Conservation (phyloP, 306 rosid genomes). For the Cucumis cinereus region DNA sequence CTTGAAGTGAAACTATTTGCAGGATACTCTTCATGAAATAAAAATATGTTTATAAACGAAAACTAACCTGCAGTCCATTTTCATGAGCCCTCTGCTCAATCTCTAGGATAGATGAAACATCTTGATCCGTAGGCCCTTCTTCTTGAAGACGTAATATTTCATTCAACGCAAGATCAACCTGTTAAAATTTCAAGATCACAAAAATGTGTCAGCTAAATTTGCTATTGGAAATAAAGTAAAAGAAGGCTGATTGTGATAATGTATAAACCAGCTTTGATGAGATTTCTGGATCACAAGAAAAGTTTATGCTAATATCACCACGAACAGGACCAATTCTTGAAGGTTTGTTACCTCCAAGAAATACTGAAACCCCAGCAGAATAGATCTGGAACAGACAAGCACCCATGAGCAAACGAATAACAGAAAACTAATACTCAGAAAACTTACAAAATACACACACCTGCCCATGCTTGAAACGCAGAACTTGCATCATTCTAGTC, state of each 20-base stretch:
- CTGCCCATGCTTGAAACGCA: conserved; percentile 93
- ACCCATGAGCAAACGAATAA: conserved; percentile 12
- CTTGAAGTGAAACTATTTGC: not conserved
- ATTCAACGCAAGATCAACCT: conserved; percentile 87
- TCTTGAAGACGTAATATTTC: conserved; percentile 86
- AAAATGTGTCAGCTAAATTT: not conserved
- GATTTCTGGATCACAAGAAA: conserved; percentile 91
- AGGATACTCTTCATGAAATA: not conserved
- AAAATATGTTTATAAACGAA: not conserved
- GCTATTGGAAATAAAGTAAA: conserved; percentile 8
- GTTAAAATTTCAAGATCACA: conserved; percentile 18
- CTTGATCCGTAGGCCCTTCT: conserved; percentile 82
- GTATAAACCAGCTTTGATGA: conserved; percentile 61
- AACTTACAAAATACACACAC: conserved; percentile 22
- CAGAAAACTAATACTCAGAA: conserved; percentile 7
- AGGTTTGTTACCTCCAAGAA: conserved; percentile 94
- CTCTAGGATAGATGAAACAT: conserved; percentile 73
- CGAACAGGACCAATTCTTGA: conserved; percentile 72
- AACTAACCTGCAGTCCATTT: conserved; percentile 84
- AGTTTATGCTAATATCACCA: conserved; percentile 81
- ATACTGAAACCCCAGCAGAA: conserved; percentile 75
- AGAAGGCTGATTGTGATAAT: not conserved
- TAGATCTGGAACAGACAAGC: conserved; percentile 51
- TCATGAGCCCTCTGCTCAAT: conserved; percentile 95
- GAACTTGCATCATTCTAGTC: conserved; percentile 84